A percentile compares a stretch with the other conserved stretches of the same genome.
Conservation (phyloP, 257 asterid genomes). For the Parsonsia alboflavescens region DNA sequence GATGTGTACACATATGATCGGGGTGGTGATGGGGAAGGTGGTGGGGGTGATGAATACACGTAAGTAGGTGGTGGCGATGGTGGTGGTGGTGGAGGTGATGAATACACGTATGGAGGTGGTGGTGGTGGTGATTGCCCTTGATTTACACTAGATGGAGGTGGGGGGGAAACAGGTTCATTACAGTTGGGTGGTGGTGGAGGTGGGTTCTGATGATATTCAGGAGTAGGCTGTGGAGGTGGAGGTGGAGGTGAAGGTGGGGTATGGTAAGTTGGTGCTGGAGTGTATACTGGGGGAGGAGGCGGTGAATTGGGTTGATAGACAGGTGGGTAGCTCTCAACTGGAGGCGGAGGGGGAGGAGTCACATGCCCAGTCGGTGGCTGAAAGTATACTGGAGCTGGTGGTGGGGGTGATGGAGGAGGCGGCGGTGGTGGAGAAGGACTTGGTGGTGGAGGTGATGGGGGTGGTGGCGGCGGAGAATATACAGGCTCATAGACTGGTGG, state of each 20-base stretch:
- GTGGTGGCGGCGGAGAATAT: conserved; percentile 17
- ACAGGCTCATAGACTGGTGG: conserved; percentile 19
- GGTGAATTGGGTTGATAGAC: background rate
- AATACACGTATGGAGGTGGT: conserved; percentile 14
- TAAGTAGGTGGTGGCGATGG: conserved; percentile 15
- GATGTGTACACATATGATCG: conserved; percentile 10
- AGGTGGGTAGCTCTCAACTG: conserved; percentile 18
- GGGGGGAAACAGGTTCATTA: conserved; percentile 20
- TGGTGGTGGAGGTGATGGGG: conserved; percentile 24
- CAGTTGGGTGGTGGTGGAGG: conserved; percentile 26
- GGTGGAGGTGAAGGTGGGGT: conserved; percentile 21
- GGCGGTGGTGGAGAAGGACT: background rate
- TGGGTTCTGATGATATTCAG: conserved; percentile 10
- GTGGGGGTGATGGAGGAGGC: conserved; percentile 9
- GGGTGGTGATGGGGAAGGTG: conserved; percentile 26
- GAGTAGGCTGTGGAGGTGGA: conserved; percentile 18
- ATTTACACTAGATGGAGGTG: conserved; percentile 20
- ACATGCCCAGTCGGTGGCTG: conserved; percentile 9
- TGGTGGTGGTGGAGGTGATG: conserved; percentile 17
- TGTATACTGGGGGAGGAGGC: conserved; percentile 17
- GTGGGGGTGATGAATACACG: conserved; percentile 21
- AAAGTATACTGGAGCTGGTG: conserved; percentile 16
- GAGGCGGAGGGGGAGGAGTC: conserved; percentile 30
- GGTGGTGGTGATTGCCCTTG: conserved; percentile 19
- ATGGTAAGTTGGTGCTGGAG: conserved; percentile 20